Evolutionary conservation across 306 rosid genomes (phyloP).

Genomic region (Cucurbita moschata): DNA sequence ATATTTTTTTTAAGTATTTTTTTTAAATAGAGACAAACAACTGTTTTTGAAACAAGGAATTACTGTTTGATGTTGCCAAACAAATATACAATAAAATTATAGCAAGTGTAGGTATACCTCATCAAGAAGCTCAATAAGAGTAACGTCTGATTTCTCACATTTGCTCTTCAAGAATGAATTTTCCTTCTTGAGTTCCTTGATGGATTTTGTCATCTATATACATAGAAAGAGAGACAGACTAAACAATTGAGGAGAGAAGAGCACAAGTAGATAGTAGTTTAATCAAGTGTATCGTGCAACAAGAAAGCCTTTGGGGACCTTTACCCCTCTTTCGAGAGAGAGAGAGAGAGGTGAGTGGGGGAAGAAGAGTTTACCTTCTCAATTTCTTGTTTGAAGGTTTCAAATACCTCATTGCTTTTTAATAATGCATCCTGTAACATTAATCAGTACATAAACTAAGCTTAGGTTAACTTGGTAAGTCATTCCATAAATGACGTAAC

Average conservation of each 20-base stretch:
- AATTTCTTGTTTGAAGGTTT: constrained; percentile 82
- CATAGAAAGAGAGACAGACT: background rate
- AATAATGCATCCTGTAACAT: constrained; percentile 66
- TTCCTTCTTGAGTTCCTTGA: constrained; percentile 92
- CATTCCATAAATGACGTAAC: background rate
- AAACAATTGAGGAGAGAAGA: background rate
- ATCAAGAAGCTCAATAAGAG: constrained; percentile 67
- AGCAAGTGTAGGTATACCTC: constrained; percentile 41
- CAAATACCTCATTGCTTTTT: constrained; percentile 84
- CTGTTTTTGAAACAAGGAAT: background rate
- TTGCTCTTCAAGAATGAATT: constrained; percentile 83
- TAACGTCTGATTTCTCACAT: constrained; percentile 69
- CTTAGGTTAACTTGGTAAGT: background rate
- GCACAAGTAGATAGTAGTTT: background rate
- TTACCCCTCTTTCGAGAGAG: constrained; percentile 2
- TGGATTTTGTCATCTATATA: constrained; percentile 81
- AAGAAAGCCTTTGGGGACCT: constrained; percentile 10
- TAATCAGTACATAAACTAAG: constrained; percentile 3
- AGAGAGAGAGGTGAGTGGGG: constrained; percentile 1
- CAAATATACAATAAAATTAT: background rate
- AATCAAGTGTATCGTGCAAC: background rate
- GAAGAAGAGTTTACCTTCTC: constrained; percentile 45
- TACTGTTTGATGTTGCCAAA: background rate
- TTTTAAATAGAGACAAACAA: background rate
- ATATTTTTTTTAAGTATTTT: background rate